Evolutionary conservation across 306 rosid species (phyloP), one percentile per base, ranked within the genome.

Genomic region (Lupinus albus): DNA sequence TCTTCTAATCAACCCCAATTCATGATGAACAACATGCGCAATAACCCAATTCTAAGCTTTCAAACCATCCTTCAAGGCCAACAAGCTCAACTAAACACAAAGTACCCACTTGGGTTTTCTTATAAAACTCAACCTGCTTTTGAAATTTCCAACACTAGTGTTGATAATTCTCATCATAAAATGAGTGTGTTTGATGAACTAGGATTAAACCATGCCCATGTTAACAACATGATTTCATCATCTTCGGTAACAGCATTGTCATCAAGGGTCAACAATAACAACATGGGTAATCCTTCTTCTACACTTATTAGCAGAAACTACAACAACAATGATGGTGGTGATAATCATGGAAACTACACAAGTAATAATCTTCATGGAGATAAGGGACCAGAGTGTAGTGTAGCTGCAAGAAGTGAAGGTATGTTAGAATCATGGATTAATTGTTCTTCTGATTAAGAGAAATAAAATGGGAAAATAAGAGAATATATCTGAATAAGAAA

Each of bases 361-460:
- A 55, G 45, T 39, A 67, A 15, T 61, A 25, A 36, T 36, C 1
- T 33, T 33, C 81, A 80, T 17, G 86, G 84, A 42, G 82, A 81
- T 39, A 87, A 79, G 13, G 86, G 76, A 66, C 68, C 83, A 2
- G 89, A 86, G 51, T 70, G 84, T 67, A 64, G 28, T 9, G 77
- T 67, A 1, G 53, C 81, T 35, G 64, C 80, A 9, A 81, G 97
- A 74, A 80, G 72, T 46, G 96, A 85, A 94, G 97, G 96, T 88
- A 94, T 87, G 83, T 82, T 88, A 72, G 96, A 94, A 81, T 82
- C 99, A 28, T 90, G 97, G 96, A 90, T 94, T 68, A 82, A 79
- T 85, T 90, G 94, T 82, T 93, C 99, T 51, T 88, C 99, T 18
- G 96, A 93, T 76, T 88, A 77, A 70, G 33, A 53, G 25, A 5